Conservation (phyloP, 2,329 filamentous ascomycete genomes). For the Sclerotinia spermophila region DNA sequence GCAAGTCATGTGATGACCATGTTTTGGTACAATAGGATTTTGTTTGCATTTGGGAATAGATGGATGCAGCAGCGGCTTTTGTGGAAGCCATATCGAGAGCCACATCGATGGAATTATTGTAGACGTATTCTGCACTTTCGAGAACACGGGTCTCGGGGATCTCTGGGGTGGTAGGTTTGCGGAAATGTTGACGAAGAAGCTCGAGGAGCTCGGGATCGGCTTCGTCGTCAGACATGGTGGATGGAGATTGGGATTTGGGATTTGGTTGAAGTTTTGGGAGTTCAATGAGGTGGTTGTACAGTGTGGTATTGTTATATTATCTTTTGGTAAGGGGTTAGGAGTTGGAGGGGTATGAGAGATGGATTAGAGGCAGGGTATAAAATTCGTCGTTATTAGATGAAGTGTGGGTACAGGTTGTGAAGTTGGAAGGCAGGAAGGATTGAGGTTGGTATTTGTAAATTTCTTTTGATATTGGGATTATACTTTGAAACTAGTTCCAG, state of each 20-base stretch:
- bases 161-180: constrained; percentile 51
- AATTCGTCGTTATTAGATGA: neutral
- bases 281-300: neutral
- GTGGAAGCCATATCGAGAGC: constrained; percentile 79
- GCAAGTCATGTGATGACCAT: constrained; percentile 86
- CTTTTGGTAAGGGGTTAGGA: neutral
- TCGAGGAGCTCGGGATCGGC: constrained; percentile 83
- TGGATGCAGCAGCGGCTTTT: constrained; percentile 74
- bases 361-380: neutral
- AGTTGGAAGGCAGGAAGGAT: neutral
- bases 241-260: neutral
- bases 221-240: constrained; percentile 82
- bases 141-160: constrained; percentile 78
- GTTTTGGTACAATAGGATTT: constrained; percentile 78
- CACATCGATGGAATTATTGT: constrained; percentile 89
- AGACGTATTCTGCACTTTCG: constrained; percentile 78
- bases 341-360: neutral
- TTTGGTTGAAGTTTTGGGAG: neutral
- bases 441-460: neutral
- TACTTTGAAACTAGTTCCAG: neutral
- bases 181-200: constrained; percentile 75
- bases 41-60: constrained; percentile 78
- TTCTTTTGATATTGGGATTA: neutral
- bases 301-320: neutral
- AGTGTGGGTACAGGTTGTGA: constrained; percentile 1